phyloP scores from a whole-genome alignment of 108 stramenopile species.

The Cyclotella choctawhatcheeana region DNA sequence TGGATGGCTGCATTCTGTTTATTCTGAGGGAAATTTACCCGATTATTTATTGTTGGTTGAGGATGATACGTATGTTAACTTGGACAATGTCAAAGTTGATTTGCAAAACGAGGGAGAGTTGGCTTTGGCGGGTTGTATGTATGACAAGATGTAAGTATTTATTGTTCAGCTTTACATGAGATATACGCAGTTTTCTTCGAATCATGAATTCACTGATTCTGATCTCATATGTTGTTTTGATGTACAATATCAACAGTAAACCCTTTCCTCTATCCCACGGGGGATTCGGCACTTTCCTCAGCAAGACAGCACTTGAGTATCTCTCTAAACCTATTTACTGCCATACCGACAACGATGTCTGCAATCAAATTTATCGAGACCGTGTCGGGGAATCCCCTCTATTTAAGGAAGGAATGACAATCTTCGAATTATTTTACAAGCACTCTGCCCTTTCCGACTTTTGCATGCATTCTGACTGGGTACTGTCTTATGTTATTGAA shows the following conservation, averaged over 20 bases:
- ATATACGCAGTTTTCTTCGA: too few relatives aligned
- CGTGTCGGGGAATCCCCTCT: constrained; percentile 1
- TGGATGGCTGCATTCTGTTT: constrained; percentile 14
- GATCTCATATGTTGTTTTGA: neutral
- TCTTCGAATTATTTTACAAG: constrained; percentile 17
- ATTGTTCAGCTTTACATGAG: too few relatives aligned
- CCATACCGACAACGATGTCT: neutral
- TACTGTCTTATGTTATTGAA: constrained; percentile 8
- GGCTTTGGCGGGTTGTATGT: constrained; percentile 15
- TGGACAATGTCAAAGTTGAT: neutral
- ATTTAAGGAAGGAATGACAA: constrained; percentile 9
- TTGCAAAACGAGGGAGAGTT: constrained; percentile 12
- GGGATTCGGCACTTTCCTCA: constrained; percentile 45
- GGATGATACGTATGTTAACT: constrained; percentile 15
- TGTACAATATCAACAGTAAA: neutral
- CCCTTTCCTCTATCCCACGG: constrained; percentile 44
- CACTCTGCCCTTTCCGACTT: constrained; percentile 8
- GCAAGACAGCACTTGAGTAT: constrained; percentile 18
- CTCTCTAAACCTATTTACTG: constrained; percentile 26
- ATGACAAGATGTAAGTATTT: constrained; percentile 1
- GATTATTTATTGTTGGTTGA: constrained; percentile 12
- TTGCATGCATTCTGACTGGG: constrained; percentile 29
- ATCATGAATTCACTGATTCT: too few relatives aligned
- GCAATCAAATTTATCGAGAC: neutral
- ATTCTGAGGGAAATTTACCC: neutral